Evolutionary conservation across 192 early-diverging fungal species (phyloP), one percentile per base, ranked within the genome.

Genomic region (Mortierella antarctica): DNA sequence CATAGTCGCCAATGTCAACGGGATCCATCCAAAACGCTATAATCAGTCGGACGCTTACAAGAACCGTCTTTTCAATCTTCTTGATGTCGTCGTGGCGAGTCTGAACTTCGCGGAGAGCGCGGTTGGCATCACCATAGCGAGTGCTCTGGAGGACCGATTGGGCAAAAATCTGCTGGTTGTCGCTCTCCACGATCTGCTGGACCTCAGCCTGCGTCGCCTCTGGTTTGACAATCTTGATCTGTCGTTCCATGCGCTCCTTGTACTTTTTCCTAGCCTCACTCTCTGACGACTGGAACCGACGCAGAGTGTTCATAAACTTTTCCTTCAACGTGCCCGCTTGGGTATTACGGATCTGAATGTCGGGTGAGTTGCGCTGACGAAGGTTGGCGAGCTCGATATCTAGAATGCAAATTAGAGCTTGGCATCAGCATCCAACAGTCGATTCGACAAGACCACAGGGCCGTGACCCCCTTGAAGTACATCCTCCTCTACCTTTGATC

Each of bases 211-310:
- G 75, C 7, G 90, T 90, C 5, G 95, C 94, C 55, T 90, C 88
- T 11, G 95, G 95, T 66, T 95, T 93, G 42, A 96, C 94, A 85
- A 96, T 94, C 59, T 90, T 86, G 81, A 90, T 92, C 67, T 96
- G 95, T 71, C 93, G 82, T 75, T 95, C 92, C 87, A 96, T 86
- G 56, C 94, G 82, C 56, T 91, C 88, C 67, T 94, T 89, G 78
- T 94, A 96, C 83, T 95, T 95, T 62, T 91, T 88, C 60, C 95
- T 90, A 69, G 93, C 95, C 52, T 90, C 91, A 67, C 88, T 86
- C 76, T 96, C 94, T 8, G 93, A 89, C 10, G 86, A 82, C 74
- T 95, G 93, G 71, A 93, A 96, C 44, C 92, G 89, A 57, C 88
- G 91, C 88, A 92, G 90, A 13, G 85, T 82, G 45, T 89, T 88